These are phyloP conservation scores for Antitrichia curtipendula DNA, from an alignment of 225 moss, liverwort and hornwort species.

Conservation along the genomic window DNA sequence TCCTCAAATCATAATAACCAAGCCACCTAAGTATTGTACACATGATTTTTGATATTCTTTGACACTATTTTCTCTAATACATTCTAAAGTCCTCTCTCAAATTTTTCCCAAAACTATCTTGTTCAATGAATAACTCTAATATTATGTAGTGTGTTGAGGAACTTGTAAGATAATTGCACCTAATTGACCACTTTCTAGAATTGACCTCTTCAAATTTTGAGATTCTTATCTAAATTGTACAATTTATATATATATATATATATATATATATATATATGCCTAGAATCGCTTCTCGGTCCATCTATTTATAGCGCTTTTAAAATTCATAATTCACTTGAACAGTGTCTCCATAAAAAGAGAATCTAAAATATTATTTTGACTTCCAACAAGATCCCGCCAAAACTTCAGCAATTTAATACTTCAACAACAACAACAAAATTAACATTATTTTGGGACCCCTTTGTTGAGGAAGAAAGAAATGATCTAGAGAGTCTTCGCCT, in stretches of 20 bases:
- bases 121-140: rapidly evolving
- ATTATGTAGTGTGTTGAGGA: rapidly evolving
- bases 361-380: not conserved
- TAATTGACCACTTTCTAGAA: not conserved
- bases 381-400: not conserved
- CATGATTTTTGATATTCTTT: not conserved
- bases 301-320: not conserved
- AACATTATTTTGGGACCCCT: not conserved
- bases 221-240: not conserved
- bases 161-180: rapidly evolving
- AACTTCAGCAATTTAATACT: not conserved
- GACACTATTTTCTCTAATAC: not conserved
- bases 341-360: not conserved
- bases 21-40: not conserved
- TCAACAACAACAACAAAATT: no score
- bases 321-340: not conserved
- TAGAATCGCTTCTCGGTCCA: rapidly evolving
- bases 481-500: not conserved
- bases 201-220: rapidly evolving
- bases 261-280: not conserved
- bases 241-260: no score
- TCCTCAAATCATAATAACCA: not conserved
- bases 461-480: no score
- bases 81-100: not conserved
- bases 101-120: not conserved